Percentiles rank a stretch among this genome's conserved stretches.
These are phyloP conservation scores for Annulohypoxylon bovei DNA, from an alignment of 495 filamentous ascomycete species.

Conservation along the genomic window DNA sequence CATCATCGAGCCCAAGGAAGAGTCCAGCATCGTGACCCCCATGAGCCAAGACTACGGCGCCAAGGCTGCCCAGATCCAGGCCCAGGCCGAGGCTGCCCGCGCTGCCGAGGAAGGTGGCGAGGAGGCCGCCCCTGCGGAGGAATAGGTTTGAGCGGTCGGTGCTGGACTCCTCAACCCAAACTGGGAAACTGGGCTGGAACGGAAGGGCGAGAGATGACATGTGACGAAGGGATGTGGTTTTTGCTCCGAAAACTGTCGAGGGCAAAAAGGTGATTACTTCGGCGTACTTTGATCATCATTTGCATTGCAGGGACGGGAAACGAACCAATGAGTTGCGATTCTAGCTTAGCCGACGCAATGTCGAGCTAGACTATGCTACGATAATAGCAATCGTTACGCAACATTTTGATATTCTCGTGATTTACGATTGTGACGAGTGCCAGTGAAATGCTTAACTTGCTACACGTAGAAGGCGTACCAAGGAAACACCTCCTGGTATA, in stretches of 20 bases:
- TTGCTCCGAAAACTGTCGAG: constrained; percentile 15
- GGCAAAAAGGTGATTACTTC: constrained; percentile 30
- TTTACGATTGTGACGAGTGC: background rate
- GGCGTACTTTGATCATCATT: constrained; percentile 50
- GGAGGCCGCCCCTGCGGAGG: constrained; percentile 60
- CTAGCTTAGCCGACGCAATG: constrained; percentile 25
- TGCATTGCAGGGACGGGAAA: constrained; percentile 44
- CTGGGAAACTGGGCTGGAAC: constrained; percentile 4
- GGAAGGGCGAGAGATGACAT: constrained; percentile 18
- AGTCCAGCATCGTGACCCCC: constrained; percentile 90
- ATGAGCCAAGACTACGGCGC: constrained; percentile 98
- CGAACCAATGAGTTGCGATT: constrained; percentile 25
- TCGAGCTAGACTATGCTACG: constrained; percentile 34
- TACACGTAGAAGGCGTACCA: background rate
- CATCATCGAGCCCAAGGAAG: constrained; percentile 99
- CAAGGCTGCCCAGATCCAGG: constrained; percentile 88
- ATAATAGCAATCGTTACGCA: constrained; percentile 42
- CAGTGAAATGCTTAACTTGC: background rate
- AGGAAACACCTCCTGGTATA: too few relatives aligned
- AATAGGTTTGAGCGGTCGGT: constrained; percentile 53
- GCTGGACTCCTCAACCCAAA: constrained; percentile 47
- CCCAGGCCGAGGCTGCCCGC: constrained; percentile 68
- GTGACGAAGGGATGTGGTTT: constrained; percentile 11
- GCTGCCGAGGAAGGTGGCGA: constrained; percentile 72
- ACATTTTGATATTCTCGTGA: background rate